phyloP scores from a whole-genome alignment of 1,139 yeast genomes.

The Meyerozyma smithsonii region DNA sequence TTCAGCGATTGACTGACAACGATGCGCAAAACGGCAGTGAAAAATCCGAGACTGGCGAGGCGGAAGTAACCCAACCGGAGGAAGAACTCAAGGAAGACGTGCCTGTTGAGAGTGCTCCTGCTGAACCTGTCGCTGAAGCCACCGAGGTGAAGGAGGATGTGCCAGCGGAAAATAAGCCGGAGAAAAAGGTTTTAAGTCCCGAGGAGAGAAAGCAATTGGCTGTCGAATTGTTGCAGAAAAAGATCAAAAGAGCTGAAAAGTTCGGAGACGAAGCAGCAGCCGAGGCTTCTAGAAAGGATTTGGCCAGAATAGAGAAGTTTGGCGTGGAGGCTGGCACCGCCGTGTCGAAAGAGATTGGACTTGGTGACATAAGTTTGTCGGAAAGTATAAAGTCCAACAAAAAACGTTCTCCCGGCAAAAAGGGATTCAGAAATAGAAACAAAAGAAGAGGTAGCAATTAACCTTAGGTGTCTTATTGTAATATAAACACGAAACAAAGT shows the following conservation, averaged over 20 bases:
- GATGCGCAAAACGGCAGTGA: conserved; percentile 19
- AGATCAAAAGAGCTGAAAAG: conserved; percentile 69
- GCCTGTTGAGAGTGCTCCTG: conserved; percentile 10
- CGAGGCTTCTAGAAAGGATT: conserved; percentile 51
- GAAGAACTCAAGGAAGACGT: conserved; percentile 9
- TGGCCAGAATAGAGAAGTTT: conserved; percentile 74
- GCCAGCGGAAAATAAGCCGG: conserved; percentile 22
- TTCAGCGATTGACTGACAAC: conserved; percentile 56
- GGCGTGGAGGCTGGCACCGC: conserved; percentile 72
- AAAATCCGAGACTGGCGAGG: conserved; percentile 10
- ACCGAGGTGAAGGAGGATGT: conserved; percentile 8
- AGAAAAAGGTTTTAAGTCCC: conserved; percentile 41
- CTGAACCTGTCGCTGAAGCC: conserved; percentile 8
- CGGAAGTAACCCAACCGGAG: conserved; percentile 9
- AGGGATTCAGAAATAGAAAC: conserved; percentile 11
- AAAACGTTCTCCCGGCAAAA: conserved; percentile 8
- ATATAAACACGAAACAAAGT: background rate
- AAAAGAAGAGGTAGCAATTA: conserved; percentile 9
- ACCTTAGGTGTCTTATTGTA: conserved; percentile 6
- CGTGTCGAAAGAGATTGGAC: conserved; percentile 63
- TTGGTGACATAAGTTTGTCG: conserved; percentile 34
- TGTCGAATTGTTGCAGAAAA: conserved; percentile 60
- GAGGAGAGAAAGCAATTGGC: conserved; percentile 72
- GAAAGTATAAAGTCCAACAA: conserved; percentile 11
- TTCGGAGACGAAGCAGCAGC: conserved; percentile 63